Evolutionary conservation across 208 protist species (phyloP).

Genomic region (Acanthamoeba quina): DNA sequence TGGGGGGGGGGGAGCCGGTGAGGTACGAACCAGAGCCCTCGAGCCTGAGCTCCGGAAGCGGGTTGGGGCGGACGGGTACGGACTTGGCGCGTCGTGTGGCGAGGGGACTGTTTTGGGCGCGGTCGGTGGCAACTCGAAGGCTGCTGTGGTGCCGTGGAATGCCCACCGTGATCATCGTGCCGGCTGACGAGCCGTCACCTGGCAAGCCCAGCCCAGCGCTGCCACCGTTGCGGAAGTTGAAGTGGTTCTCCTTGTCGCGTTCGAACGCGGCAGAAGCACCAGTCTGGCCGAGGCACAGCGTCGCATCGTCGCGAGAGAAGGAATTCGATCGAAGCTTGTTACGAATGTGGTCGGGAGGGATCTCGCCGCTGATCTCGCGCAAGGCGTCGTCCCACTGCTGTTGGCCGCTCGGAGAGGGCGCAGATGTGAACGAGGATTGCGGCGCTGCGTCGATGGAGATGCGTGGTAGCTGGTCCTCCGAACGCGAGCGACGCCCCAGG

Average conservation of each 20-base stretch:
- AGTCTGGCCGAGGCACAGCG: background rate
- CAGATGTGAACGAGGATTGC: too few relatives aligned
- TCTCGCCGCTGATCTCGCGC: too few relatives aligned
- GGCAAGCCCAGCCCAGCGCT: background rate
- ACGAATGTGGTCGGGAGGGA: background rate
- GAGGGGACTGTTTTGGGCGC: background rate
- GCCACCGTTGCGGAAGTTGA: background rate
- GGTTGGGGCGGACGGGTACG: background rate
- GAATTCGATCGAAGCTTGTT: background rate
- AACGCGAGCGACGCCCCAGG: background rate
- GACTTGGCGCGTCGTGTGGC: background rate
- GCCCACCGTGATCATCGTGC: background rate
- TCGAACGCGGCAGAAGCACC: background rate
- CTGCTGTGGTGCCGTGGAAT: background rate
- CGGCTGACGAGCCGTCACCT: background rate
- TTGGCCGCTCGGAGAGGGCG: background rate
- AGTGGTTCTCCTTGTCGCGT: background rate
- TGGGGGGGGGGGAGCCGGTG: too few relatives aligned
- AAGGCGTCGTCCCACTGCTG: too few relatives aligned
- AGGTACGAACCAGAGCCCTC: background rate
- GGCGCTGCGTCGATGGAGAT: too few relatives aligned
- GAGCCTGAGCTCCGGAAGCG: background rate
- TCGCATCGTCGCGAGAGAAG: background rate
- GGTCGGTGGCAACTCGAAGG: background rate
- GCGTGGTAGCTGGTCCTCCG: background rate